Conservation (phyloP, 129 eudicot species). For the Rutidosis leptorrhynchoides region DNA sequence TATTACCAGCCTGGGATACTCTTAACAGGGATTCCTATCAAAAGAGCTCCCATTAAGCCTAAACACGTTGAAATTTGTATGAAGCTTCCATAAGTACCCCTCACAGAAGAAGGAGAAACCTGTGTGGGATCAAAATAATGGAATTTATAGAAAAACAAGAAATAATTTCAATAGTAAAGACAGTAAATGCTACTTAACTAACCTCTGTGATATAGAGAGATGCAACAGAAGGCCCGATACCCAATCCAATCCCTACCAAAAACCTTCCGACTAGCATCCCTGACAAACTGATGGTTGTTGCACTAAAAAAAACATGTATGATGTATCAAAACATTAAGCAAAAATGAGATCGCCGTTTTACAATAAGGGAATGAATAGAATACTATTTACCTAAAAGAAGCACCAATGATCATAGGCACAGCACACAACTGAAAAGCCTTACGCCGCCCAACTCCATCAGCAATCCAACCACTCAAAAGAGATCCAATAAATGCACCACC, state of each 20-base stretch:
- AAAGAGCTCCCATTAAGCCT: conserved; percentile 74
- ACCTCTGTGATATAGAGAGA: conserved; percentile 98
- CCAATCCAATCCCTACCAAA: conserved; percentile 85
- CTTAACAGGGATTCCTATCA: conserved; percentile 88
- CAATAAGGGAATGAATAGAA: neutral
- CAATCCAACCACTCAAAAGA: conserved; percentile 69
- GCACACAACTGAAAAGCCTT: conserved; percentile 85
- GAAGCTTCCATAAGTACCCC: conserved; percentile 98
- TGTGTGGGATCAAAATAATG: conserved; percentile 2
- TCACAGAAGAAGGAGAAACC: conserved; percentile 91
- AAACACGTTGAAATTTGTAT: conserved; percentile 93
- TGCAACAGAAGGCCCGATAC: conserved; percentile 92
- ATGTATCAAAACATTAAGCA: neutral
- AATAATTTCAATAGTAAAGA: neutral
- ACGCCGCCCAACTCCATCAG: conserved; percentile 90
- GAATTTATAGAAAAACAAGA: neutral
- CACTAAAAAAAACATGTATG: conserved; percentile 55
- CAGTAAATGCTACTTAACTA: neutral
- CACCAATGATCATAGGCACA: conserved; percentile 81
- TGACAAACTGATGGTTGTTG: conserved; percentile 57
- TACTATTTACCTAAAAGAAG: conserved; percentile 57
- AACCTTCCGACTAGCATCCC: conserved; percentile 96
- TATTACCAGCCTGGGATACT: conserved; percentile 68
- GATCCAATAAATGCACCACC: conserved; percentile 92
- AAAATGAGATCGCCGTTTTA: neutral